These are phyloP conservation scores for Trichoderma pleuroti DNA, from an alignment of 2,329 filamentous ascomycete genomes.

Conservation along the genomic window DNA sequence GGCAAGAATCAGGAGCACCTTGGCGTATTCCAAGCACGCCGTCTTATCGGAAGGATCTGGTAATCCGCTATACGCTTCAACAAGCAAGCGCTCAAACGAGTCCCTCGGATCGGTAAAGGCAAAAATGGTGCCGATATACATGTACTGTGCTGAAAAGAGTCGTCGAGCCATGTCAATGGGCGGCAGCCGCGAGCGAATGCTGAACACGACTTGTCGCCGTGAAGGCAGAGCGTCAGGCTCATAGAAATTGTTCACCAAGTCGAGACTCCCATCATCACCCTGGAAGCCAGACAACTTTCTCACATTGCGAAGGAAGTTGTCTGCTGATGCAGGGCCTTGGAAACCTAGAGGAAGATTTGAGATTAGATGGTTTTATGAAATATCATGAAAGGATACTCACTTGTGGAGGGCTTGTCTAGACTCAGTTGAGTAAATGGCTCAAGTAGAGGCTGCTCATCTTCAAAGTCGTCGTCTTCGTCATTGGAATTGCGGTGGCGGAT, in stretches of 20 bases:
- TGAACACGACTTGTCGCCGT: slow-evolving; percentile 25
- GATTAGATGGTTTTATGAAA: neutral
- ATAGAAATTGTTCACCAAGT: slow-evolving; percentile 33
- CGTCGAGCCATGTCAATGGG: slow-evolving; percentile 49
- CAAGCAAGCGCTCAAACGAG: slow-evolving; percentile 44
- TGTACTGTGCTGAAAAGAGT: slow-evolving; percentile 50
- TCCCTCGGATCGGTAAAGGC: slow-evolving; percentile 45
- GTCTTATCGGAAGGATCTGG: slow-evolving; percentile 43
- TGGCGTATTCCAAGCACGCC: slow-evolving; percentile 48
- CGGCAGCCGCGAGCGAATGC: slow-evolving; percentile 38
- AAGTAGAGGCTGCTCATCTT: slow-evolving; percentile 32
- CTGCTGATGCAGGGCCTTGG: slow-evolving; percentile 37
- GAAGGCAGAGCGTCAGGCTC: slow-evolving; percentile 35
- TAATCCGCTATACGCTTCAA: slow-evolving; percentile 41
- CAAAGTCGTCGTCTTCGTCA: slow-evolving; percentile 31
- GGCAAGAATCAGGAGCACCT: slow-evolving; percentile 50
- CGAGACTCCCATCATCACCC: slow-evolving; percentile 32
- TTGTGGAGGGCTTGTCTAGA: slow-evolving; percentile 32
- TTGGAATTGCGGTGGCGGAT: slow-evolving; percentile 7
- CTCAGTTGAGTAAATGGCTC: slow-evolving; percentile 36
- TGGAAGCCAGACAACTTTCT: slow-evolving; percentile 34
- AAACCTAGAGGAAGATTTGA: slow-evolving; percentile 25
- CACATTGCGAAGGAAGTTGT: slow-evolving; percentile 38
- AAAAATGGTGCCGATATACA: slow-evolving; percentile 56
- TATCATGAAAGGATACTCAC: slow-evolving; percentile 15